Evolutionary conservation across 495 filamentous ascomycete genomes (phyloP), one percentile per base, ranked within the genome.

Genomic region (Lophiotrema nucula): DNA sequence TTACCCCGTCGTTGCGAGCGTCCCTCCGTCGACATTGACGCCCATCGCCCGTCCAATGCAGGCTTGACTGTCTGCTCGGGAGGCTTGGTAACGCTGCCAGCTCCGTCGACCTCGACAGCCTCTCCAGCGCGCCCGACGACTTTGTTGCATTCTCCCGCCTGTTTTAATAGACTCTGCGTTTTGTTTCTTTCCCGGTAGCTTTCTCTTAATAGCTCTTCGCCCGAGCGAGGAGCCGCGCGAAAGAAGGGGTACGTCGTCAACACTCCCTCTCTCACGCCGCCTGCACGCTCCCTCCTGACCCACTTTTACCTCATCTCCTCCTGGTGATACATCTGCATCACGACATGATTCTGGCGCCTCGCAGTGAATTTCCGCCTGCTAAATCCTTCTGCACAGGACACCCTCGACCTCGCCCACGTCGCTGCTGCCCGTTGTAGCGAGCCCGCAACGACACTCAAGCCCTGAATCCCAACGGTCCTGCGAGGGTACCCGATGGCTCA

Each of bases 401-500:
- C 18, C 46, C 24, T 42, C 51, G 44, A 12, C 31, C 24, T 47
- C 53, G 24, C 41, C 38, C 1, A 37, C 35, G 26, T 11, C 39
- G 10, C 31, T 35, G 8, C 33, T n/a, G n/a, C n/a, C n/a, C n/a
- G n/a, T n/a, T n/a, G n/a, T 33, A n/a, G 37, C 43, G 39, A n/a
- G 13, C 52, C 21, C 28, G 49, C 50, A 31, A 48, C 19, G 25
- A 22, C 51, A 22, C 51, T 42, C 51, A 37, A 50, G 37, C 42
- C 31, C 58, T 51, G 22, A 23, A 21, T 18, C 39, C 16, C 46
- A 24, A 18, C 43, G 31, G 50, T 38, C 38, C 42, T 49, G 49
- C 18, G 33, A 41, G 37, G 52, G 25, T 38, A 52, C 45, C 67
- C 67, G 55, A 75, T 75, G 72, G 72, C 72, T 66, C 71, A 75